Evolutionary conservation across 345 rosid species (phyloP).

Genomic region (Sonneratia caseolaris): DNA sequence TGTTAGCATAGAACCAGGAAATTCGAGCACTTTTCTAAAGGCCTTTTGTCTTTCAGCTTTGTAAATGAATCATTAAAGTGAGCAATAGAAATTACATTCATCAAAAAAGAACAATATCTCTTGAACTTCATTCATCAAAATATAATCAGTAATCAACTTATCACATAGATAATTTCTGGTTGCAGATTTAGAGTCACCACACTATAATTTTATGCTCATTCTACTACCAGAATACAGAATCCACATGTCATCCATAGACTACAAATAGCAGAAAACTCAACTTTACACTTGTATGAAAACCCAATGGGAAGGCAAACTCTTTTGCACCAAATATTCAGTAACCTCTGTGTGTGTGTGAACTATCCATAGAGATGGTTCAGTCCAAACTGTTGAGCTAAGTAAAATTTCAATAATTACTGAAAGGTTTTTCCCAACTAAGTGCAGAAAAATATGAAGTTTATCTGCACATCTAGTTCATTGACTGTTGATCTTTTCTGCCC

Average conservation of each 20-base stretch:
- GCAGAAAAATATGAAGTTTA: background rate
- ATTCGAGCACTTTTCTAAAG: no score
- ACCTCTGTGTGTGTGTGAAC: no score
- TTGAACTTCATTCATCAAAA: background rate
- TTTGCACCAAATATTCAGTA: no score
- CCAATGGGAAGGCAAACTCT: no score
- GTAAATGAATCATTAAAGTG: no score
- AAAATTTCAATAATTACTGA: background rate
- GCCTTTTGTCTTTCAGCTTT: no score
- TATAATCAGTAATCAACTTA: background rate
- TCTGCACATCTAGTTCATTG: background rate
- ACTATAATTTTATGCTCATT: background rate
- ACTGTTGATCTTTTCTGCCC: conserved; percentile 32
- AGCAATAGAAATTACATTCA: no score
- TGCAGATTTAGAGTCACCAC: background rate
- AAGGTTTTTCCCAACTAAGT: background rate
- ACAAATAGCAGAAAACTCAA: background rate
- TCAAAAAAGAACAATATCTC: background rate
- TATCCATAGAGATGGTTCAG: background rate
- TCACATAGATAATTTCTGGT: background rate
- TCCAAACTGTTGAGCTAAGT: background rate
- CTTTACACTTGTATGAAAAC: no score
- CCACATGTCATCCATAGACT: background rate
- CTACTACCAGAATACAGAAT: background rate
- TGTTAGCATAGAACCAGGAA: no score